Base-by-base conservation (phyloP, 805 yeast genomes). In the Metschnikowia kunwiensis region DNA sequence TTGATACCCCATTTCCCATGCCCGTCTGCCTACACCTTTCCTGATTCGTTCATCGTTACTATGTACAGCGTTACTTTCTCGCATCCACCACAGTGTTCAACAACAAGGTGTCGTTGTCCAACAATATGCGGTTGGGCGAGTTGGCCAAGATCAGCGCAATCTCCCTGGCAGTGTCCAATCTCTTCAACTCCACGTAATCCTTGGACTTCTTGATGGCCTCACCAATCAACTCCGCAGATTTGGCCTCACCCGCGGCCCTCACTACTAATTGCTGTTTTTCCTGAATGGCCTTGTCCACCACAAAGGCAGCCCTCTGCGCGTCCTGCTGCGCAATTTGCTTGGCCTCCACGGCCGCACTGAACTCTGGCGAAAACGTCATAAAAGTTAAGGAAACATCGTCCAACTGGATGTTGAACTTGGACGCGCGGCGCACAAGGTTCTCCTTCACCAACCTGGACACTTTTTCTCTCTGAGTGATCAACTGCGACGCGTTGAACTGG, bases 251-350 rank as follows among this genome's bases (percentile, higher is more conserved):
- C 62, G 87, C 86, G 9, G 98, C 97, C 63, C 84, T 87, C 40
- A 93, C 97, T 46, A 93, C 95, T 70, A 87, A 74, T 59, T 94
- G 95, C 66, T 93, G 97, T 63, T 93, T 93, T 68, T 93, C 97
- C 66, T 93, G 98, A 53, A 86, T 80, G 7, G 98, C 98, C 60
- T 88, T 86, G 63, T 93, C 98, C 35, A 93, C 98, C 27, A 93
- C 73, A 51, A 89, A 93, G 0, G 97, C 97, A 7, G 98, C 97
- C 63, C 95, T 82, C 68, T 93, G 97, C 14, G 98, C 97, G 60
- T 93, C 98, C 72, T 93, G 98, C 65, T 93, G 98, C 19, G 98
- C 97, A 65, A 93, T 93, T 71, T 93, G 98, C 67, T 93, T 93
- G 40, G 96, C 95, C 69, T 93, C 98, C 38, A 93, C 98, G 4